Percentiles rank a stretch among this genome's conserved stretches.
Evolutionary conservation across 768 basidiomycete species (phyloP).

Genomic region (Phaffia australis): DNA sequence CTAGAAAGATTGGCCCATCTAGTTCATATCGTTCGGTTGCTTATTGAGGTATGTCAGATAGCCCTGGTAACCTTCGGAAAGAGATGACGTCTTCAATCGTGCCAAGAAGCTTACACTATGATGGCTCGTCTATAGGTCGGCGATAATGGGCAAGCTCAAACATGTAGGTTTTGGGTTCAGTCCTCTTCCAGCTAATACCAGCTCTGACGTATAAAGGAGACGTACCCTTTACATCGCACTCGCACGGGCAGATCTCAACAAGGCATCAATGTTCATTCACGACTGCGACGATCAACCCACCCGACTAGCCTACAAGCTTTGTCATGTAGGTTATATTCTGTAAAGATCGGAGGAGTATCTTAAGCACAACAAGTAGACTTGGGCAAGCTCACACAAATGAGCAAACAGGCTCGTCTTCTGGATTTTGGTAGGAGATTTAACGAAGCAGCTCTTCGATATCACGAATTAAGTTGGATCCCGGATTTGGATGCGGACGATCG

Average conservation of each 20-base stretch:
- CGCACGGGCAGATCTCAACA: constrained; percentile 55
- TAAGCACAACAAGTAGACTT: not conserved
- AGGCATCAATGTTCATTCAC: constrained; percentile 80
- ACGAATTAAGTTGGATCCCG: constrained; percentile 81
- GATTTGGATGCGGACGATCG: constrained; percentile 92
- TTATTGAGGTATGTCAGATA: constrained; percentile 53
- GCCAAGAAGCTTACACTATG: not conserved
- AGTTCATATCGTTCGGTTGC: constrained; percentile 82
- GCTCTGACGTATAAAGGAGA: no score
- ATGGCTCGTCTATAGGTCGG: constrained; percentile 47
- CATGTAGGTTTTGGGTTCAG: constrained; percentile 41
- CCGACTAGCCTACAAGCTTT: constrained; percentile 35
- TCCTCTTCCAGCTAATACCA: no score
- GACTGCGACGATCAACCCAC: constrained; percentile 67
- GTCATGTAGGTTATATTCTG: constrained; percentile 32
- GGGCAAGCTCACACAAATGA: no score
- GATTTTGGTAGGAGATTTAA: constrained; percentile 86
- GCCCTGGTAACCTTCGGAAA: not conserved
- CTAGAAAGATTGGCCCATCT: constrained; percentile 81
- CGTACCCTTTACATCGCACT: no score
- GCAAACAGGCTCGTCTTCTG: constrained; percentile 70
- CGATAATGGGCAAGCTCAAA: constrained; percentile 94
- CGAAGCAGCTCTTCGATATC: constrained; percentile 86
- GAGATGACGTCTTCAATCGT: not conserved
- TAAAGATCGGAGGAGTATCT: not conserved